Percentiles rank a stretch among this genome's conserved stretches.
phyloP scores from a whole-genome alignment of 257 asterid species.

The Galeopsis tetrahit region DNA sequence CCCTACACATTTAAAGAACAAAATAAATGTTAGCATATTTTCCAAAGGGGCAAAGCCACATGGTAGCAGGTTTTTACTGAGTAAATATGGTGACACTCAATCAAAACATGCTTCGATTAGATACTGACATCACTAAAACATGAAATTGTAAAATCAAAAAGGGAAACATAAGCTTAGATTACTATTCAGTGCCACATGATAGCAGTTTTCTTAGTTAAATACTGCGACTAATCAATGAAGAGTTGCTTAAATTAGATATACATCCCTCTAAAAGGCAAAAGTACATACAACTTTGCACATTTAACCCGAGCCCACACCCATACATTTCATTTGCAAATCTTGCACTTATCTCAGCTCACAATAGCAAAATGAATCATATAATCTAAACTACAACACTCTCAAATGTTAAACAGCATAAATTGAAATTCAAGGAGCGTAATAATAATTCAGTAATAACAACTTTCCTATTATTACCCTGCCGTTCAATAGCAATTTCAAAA shows the following conservation, averaged over 20 bases:
- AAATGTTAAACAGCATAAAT: constrained; percentile 1
- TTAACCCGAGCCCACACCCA: constrained; percentile 4
- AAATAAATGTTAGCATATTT: constrained; percentile 2
- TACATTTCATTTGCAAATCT: constrained; percentile 19
- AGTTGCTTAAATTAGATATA: neutral
- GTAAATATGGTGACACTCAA: neutral
- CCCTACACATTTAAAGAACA: neutral
- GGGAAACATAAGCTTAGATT: neutral
- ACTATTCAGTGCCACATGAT: neutral
- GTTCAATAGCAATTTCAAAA: neutral
- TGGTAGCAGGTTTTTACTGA: constrained; percentile 9
- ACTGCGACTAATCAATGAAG: constrained; percentile 10
- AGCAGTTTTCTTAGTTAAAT: constrained; percentile 22
- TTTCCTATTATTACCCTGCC: neutral
- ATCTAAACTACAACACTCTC: neutral
- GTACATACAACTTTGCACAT: neutral
- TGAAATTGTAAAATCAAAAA: neutral
- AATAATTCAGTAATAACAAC: constrained; percentile 4
- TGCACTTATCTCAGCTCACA: constrained; percentile 33
- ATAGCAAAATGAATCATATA: constrained; percentile 6
- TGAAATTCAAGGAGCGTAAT: neutral
- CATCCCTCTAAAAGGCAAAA: neutral
- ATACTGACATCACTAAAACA: constrained; percentile 9
- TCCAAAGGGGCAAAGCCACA: neutral
- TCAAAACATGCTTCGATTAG: neutral